Evolutionary conservation across 2,329 filamentous ascomycete species (phyloP).

Genomic region (Teratosphaeria epicoccoides): DNA sequence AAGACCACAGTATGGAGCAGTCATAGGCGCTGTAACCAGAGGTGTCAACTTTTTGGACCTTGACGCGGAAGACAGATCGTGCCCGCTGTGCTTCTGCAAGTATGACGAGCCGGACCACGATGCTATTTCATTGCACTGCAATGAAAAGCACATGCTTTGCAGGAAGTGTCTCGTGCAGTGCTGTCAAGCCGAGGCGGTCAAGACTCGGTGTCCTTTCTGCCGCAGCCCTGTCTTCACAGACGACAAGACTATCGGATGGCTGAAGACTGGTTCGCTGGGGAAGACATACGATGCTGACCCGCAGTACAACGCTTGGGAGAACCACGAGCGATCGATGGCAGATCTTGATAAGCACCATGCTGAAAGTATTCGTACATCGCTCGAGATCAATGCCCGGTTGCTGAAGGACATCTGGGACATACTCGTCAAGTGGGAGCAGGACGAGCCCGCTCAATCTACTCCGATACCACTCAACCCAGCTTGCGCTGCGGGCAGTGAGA

Average conservation of each 20-base stretch:
- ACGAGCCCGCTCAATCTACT: background rate
- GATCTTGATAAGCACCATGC: background rate
- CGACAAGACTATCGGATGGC: background rate
- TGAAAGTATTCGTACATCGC: background rate
- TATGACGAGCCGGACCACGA: background rate
- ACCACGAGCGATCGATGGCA: background rate
- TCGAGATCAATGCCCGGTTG: background rate
- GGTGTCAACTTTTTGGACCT: background rate
- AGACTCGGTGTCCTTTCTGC: conserved; percentile 1
- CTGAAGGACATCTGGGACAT: background rate
- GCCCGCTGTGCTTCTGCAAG: background rate
- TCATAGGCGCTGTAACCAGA: background rate
- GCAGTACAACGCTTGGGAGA: background rate
- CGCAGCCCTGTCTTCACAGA: background rate
- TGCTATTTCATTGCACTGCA: background rate
- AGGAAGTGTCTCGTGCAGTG: background rate
- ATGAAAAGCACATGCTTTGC: background rate
- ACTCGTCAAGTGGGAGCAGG: background rate
- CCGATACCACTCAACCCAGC: background rate
- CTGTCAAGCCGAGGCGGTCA: background rate
- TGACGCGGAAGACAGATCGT: background rate
- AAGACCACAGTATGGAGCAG: background rate
- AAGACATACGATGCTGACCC: background rate
- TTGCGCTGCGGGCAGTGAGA: background rate
- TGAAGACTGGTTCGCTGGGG: background rate